These are phyloP conservation scores for Caloboletus firmus DNA, from an alignment of 1,284 basidiomycete genomes.

Conservation along the genomic window DNA sequence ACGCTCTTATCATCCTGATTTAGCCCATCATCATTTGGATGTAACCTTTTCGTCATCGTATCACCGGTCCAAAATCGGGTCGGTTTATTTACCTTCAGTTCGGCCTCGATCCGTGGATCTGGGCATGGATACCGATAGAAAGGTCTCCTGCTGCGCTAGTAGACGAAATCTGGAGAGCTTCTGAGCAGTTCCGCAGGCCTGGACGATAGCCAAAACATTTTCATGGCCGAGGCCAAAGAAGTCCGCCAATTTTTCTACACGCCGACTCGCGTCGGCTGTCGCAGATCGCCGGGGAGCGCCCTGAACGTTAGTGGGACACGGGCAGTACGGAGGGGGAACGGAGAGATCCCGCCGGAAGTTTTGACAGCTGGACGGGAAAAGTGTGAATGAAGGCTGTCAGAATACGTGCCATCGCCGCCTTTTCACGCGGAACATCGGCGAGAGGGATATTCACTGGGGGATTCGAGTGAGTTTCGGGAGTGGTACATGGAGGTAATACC, in stretches of 20 bases:
- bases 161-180: background rate
- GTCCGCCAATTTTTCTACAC: constrained; percentile 49
- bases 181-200: background rate
- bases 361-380: background rate
- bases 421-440: background rate
- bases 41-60: constrained; percentile 30
- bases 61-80: constrained; percentile 41
- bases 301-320: background rate
- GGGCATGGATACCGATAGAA: constrained; percentile 1
- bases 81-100: constrained; percentile 39
- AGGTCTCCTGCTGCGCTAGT: constrained; percentile 6
- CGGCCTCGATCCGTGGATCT: constrained; percentile 30
- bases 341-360: background rate
- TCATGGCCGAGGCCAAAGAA: constrained; percentile 60
- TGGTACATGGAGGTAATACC: background rate
- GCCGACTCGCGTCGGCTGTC: constrained; percentile 6
- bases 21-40: constrained; percentile 42
- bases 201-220: constrained; percentile 38
- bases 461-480: background rate
- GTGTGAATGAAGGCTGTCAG: background rate
- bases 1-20: constrained; percentile 51
- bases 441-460: background rate
- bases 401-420: background rate
- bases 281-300: background rate
- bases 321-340: background rate